Conservation (phyloP, 441 rosid species). For the Brassica balearica region DNA sequence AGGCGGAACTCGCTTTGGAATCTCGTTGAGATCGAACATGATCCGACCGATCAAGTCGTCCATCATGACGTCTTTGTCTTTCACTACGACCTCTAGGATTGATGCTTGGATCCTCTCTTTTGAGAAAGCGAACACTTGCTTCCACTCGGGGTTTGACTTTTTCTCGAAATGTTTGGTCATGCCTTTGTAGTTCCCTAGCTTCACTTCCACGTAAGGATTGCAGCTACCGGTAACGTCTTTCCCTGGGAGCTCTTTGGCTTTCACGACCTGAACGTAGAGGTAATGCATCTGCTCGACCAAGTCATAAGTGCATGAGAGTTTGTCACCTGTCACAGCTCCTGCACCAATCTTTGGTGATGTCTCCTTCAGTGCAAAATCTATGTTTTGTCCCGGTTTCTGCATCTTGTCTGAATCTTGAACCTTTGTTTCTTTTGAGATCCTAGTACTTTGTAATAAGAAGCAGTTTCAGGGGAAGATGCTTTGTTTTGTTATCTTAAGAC, state of each 20-base stretch:
- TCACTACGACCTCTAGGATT: slow-evolving; percentile 74
- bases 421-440: slow-evolving; percentile 22
- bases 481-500: slow-evolving; percentile 21
- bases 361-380: slow-evolving; percentile 88
- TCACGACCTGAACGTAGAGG: slow-evolving; percentile 75
- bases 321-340: slow-evolving; percentile 60
- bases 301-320: slow-evolving; percentile 80
- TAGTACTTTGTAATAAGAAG: slow-evolving; percentile 27
- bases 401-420: slow-evolving; percentile 49
- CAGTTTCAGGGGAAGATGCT: slow-evolving; percentile 25
- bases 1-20: slow-evolving; percentile 88
- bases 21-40: slow-evolving; percentile 78
- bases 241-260: slow-evolving; percentile 83
- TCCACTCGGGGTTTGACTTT: slow-evolving; percentile 92
- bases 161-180: slow-evolving; percentile 83
- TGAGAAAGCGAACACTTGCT: slow-evolving; percentile 88
- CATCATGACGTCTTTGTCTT: slow-evolving; percentile 72
- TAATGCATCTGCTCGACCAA: slow-evolving; percentile 88
- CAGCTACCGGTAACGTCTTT: slow-evolving; percentile 76
- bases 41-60: slow-evolving; percentile 81
- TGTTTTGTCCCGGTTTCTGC: slow-evolving; percentile 79
- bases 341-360: slow-evolving; percentile 92
- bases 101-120: slow-evolving; percentile 91
- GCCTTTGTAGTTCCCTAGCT: slow-evolving; percentile 91
- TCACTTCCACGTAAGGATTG: slow-evolving; percentile 89